Base-by-base conservation (phyloP, 441 rosid genomes). In the Mallotus repandus region DNA sequence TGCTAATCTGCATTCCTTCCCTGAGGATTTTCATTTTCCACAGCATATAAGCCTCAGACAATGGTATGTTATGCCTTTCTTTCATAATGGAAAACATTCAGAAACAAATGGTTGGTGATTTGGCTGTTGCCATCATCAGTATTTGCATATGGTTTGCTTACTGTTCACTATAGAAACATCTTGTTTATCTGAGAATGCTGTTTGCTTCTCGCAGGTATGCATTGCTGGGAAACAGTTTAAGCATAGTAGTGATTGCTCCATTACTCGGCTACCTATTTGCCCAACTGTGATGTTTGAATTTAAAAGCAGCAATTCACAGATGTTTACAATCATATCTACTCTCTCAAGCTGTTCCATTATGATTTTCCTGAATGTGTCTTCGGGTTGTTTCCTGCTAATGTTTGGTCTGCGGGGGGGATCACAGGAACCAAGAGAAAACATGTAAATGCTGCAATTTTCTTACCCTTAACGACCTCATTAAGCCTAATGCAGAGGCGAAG, bases 1-100 rank as follows among this genome's bases (percentile, higher is more conserved):
- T 63, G 99, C 98, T 2, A 95, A 91, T 82, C 80, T 93, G 77
- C 99, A 93, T 84, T 91, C 98, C 43, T 95, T 92, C 85, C 98
- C 98, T 0, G 85, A 76, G 70, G 91, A 88, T 68, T 94, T 94
- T 76, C 81, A 77, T 74, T 94, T 94, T 71, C 98, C 96, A 12
- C 66, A 80, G 71, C 85, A 84, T 9, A 78, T 86, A 78, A 89
- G 82, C 82, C 97, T 90, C 48, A 86, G 89, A 77, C 98, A 95
- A 68, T 78, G 98, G 98, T 93, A 82, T 32, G 62, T n/a, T 60
- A 16, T 59, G 18, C 32, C 3, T 35, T 43, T 48, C 45, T 18
- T 13, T 18, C 46, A 7, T 66, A 12, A 14, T 13, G 6, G 22
- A 12, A 2, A 8, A 66, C 35, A 59, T 50, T 29, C 11, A n/a